These are phyloP conservation scores for Ganoderma boninense DNA, from an alignment of 1,284 basidiomycete genomes.

Conservation along the genomic window DNA sequence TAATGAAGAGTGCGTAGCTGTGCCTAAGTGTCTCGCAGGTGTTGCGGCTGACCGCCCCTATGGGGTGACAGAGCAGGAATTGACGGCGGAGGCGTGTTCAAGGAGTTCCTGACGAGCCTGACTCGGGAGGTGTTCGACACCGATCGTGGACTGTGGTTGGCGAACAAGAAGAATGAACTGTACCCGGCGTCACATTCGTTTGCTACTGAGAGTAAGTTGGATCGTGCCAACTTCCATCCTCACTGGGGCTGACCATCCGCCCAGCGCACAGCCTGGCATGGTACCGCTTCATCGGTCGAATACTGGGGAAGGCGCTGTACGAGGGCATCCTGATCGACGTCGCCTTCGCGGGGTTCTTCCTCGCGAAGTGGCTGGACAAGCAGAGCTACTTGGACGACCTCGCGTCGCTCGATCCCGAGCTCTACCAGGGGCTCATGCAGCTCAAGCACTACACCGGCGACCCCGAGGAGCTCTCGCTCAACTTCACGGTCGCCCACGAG, in stretches of 20 bases:
- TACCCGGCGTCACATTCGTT: constrained; percentile 95
- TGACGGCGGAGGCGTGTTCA: constrained; percentile 97
- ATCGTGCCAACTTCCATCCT: background rate
- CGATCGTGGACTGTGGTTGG: constrained; percentile 93
- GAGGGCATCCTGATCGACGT: constrained; percentile 98
- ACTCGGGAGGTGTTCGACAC: constrained; percentile 96
- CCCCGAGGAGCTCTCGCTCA: constrained; percentile 91
- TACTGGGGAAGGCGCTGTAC: constrained; percentile 96
- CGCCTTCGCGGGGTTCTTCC: constrained; percentile 95
- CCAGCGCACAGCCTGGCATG: constrained; percentile 86
- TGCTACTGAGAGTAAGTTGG: constrained; percentile 78
- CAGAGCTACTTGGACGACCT: constrained; percentile 93
- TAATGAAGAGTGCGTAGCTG: constrained; percentile 71
- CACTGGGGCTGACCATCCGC: constrained; percentile 5
- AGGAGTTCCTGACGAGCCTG: constrained; percentile 94
- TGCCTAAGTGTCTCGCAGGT: constrained; percentile 42
- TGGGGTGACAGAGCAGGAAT: constrained; percentile 74
- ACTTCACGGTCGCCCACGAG: constrained; percentile 90
- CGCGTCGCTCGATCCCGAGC: constrained; percentile 88
- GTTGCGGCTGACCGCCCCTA: background rate
- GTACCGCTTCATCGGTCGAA: constrained; percentile 95
- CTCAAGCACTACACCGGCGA: constrained; percentile 93
- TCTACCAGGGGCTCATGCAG: constrained; percentile 93
- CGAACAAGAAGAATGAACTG: constrained; percentile 89
- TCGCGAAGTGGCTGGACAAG: constrained; percentile 92